phyloP scores from a whole-genome alignment of 2,329 filamentous ascomycete genomes.

The Pseudocercospora pini-densiflorae region DNA sequence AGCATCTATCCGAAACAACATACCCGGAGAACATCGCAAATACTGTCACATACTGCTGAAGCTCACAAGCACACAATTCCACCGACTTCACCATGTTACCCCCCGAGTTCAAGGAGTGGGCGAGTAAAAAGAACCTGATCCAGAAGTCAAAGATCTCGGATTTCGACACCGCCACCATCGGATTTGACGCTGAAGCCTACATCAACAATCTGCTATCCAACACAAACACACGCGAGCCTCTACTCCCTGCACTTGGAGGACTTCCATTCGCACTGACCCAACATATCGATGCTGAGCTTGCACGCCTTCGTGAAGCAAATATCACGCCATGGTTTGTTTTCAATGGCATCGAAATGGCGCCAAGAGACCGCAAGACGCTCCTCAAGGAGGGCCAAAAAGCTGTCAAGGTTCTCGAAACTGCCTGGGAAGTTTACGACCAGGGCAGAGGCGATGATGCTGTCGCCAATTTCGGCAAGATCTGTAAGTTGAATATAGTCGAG shows the following conservation, averaged over 20 bases:
- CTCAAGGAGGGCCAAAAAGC: slow-evolving; percentile 33
- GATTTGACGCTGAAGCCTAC: slow-evolving; percentile 74
- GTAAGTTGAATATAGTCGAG: slow-evolving; percentile 51
- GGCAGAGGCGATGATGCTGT: slow-evolving; percentile 82
- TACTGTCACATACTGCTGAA: neutral
- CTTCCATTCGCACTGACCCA: slow-evolving; percentile 76
- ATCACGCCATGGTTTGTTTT: slow-evolving; percentile 90
- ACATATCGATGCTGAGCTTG: slow-evolving; percentile 75
- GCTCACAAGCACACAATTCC: neutral
- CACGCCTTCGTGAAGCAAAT: slow-evolving; percentile 66
- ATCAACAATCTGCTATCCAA: slow-evolving; percentile 77
- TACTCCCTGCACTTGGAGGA: slow-evolving; percentile 87
- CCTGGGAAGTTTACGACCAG: slow-evolving; percentile 86
- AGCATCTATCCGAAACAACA: neutral
- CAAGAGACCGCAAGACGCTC: slow-evolving; percentile 34
- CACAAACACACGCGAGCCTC: slow-evolving; percentile 75
- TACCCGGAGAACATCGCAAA: neutral
- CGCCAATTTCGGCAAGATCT: slow-evolving; percentile 80
- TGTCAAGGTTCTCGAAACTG: slow-evolving; percentile 51
- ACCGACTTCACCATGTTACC: slow-evolving; percentile 11
- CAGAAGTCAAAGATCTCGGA: slow-evolving; percentile 17
- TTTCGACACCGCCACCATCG: slow-evolving; percentile 41
- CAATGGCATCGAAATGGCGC: slow-evolving; percentile 70
- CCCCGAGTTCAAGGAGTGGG: slow-evolving; percentile 30
- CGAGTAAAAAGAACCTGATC: slow-evolving; percentile 19